Conservation (phyloP, 179 eudicot genomes). For the Monotropa hypopitys region DNA sequence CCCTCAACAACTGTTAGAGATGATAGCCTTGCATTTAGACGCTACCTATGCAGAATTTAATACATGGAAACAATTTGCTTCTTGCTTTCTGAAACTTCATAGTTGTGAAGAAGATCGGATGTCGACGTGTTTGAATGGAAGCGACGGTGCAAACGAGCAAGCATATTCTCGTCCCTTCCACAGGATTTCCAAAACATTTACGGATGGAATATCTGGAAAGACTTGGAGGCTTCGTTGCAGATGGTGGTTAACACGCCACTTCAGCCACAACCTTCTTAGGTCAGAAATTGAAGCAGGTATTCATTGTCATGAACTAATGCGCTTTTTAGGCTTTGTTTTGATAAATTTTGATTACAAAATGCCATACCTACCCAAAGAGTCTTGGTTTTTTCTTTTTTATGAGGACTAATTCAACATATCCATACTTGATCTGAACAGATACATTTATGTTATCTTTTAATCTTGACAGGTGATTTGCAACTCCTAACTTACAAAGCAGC, state of each 20-base stretch:
- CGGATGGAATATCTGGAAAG: constrained; percentile 29
- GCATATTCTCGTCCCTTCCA: constrained; percentile 11
- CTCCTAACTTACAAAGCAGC: constrained; percentile 72
- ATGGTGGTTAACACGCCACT: constrained; percentile 81
- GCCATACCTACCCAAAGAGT: not conserved
- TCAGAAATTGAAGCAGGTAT: constrained; percentile 64
- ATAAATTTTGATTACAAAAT: not conserved
- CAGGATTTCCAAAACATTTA: constrained; percentile 34
- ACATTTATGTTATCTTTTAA: not conserved
- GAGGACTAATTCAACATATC: not conserved
- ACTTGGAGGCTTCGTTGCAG: constrained; percentile 63
- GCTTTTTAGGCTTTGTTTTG: not conserved
- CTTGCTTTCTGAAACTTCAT: constrained; percentile 42
- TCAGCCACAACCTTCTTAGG: constrained; percentile 29
- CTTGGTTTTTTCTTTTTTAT: not conserved
- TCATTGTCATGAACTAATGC: not conserved
- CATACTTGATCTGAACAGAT: not conserved
- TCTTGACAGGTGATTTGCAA: constrained; percentile 46
- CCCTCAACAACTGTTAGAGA: constrained; percentile 45
- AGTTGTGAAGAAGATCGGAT: constrained; percentile 52
- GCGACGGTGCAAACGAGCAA: constrained; percentile 12
- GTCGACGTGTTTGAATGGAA: constrained; percentile 36
- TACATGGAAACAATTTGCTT: constrained; percentile 64
- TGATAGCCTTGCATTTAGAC: constrained; percentile 74
- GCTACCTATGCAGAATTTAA: constrained; percentile 37